phyloP scores from a whole-genome alignment of 73 alveolate genomes.

The Loxodes magnus region DNA sequence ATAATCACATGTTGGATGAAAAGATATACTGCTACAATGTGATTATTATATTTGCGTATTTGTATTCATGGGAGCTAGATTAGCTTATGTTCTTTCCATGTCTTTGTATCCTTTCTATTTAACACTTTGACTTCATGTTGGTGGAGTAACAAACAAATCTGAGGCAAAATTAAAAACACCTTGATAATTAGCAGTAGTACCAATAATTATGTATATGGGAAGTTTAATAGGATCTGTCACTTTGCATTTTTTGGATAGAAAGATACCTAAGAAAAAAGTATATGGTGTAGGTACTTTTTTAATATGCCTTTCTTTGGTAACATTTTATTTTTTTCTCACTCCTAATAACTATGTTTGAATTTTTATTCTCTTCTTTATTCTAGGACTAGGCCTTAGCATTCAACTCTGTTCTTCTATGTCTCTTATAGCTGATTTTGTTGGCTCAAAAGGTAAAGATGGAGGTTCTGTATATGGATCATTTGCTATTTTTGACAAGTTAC shows the following conservation, averaged over 20 bases:
- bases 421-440: conserved; percentile 12
- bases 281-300: conserved; percentile 16
- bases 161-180: conserved; percentile 44
- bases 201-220: conserved; percentile 45
- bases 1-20: no score
- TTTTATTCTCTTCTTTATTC: background rate
- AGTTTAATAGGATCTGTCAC: conserved; percentile 43
- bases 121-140: conserved; percentile 24
- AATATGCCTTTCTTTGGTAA: background rate
- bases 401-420: background rate
- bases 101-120: conserved; percentile 52
- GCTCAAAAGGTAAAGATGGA: conserved; percentile 3
- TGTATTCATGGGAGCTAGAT: conserved; percentile 59
- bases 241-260: conserved; percentile 21
- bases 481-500: conserved; percentile 6
- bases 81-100: conserved; percentile 62
- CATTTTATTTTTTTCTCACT: conserved; percentile 2
- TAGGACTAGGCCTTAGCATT: conserved; percentile 1
- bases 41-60: no score
- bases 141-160: conserved; percentile 33
- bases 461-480: conserved; percentile 11
- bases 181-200: conserved; percentile 50
- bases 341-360: background rate
- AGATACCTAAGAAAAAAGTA: conserved; percentile 32
- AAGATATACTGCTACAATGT: no score